Base-by-base conservation (phyloP, 768 basidiomycete genomes). In the Leucosporidium yakuticum region DNA sequence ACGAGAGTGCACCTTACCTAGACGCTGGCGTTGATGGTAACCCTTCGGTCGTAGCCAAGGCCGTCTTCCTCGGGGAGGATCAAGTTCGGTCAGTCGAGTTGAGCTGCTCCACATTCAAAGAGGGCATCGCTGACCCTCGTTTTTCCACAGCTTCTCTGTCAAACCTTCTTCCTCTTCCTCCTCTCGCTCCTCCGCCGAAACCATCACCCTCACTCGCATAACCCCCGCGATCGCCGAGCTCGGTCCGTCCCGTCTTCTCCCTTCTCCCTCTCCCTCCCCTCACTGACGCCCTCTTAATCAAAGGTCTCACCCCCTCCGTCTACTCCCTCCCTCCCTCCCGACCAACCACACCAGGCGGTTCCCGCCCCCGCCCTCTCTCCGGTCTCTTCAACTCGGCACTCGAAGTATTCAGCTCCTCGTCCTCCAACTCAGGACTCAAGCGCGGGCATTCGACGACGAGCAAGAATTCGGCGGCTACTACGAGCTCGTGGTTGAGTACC, bases 371-470 rank as follows among this genome's bases (percentile, higher is more conserved):
- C 4, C 61, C 70, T 4, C 61, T 62, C 2, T 72, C 70, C 2
- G 57, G 44, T 25, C 58, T 72, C 6, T 54, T 60, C 39, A 60
- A 21, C 58, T 67, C 62, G 4, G 68, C 64, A 3, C 23, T 64
- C 55, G 71, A 73, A 31, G 47, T 62, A 47, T 57, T 73, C 50
- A 34, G 62, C 9, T 62, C 50, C 27, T 63, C 57, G 31, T 25
- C 25, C 4, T 27, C 25, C 23, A 7, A 5, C 25, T 4, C 50
- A 4, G 19, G 25, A 4, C 65, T 73, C 51, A 57, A 66, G 48
- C 61, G 71, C 21, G 68, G 62, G 8, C 55, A 69, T 19, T 69
- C 71, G 6, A 57, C 54, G 20, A 63, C 59, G 21, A 73, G 71
- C 62, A 61, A 51, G 17, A 48, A 56, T 8, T 73, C 71, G 20